Conservation (phyloP, 1,284 basidiomycete species). For the Puccinia coronata region DNA sequence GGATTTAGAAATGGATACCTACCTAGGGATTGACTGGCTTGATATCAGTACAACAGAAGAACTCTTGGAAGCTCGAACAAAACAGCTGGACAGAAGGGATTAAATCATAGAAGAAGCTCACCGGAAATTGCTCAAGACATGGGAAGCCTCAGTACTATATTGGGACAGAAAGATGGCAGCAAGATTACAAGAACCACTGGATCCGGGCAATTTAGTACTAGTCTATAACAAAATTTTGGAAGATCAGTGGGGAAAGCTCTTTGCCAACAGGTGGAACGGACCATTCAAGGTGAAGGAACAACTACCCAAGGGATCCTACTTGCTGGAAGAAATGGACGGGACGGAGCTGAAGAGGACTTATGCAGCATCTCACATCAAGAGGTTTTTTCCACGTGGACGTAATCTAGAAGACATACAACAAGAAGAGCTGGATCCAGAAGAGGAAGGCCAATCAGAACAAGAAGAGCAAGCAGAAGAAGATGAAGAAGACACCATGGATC, state of each 20-base stretch:
- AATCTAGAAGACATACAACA: not conserved
- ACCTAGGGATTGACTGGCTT: slow-evolving; percentile 4
- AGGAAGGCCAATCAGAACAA: not conserved
- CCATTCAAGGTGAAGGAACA: slow-evolving; percentile 2
- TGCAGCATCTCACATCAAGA: slow-evolving; percentile 21
- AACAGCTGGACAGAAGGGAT: not conserved
- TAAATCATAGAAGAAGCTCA: slow-evolving; percentile 2
- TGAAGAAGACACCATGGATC: not conserved
- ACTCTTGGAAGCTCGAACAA: not conserved
- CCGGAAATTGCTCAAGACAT: not conserved
- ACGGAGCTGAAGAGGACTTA: not conserved
- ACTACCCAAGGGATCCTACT: not conserved
- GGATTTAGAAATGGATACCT: slow-evolving; percentile 5
- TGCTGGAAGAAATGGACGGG: slow-evolving; percentile 22
- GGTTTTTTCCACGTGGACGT: slow-evolving; percentile 14
- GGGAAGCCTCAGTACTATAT: not conserved
- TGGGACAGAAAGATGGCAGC: not conserved
- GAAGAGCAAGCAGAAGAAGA: not conserved
- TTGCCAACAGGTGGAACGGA: slow-evolving; percentile 21
- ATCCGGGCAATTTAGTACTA: not conserved
- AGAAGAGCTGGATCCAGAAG: not conserved
- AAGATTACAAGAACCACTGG: not conserved
- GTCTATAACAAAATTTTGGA: slow-evolving; percentile 6
- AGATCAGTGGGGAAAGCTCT: slow-evolving; percentile 33
- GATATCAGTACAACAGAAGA: not conserved